phyloP scores from a whole-genome alignment of 2,329 filamentous ascomycete species.

The Dendrostoma leiphaemia region DNA sequence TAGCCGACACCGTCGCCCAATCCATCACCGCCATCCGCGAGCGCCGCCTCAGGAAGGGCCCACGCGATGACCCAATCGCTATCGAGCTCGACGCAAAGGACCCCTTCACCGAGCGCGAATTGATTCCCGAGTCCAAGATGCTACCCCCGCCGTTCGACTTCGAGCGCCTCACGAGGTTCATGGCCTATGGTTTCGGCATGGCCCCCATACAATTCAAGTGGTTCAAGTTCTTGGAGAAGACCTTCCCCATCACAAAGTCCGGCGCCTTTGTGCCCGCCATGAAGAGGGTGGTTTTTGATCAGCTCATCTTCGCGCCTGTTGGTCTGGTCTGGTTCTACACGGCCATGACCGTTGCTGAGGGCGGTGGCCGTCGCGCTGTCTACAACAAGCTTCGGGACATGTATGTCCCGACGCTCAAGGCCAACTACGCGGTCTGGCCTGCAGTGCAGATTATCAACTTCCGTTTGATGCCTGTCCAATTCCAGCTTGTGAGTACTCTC shows the following conservation, averaged over 20 bases:
- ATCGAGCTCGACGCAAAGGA: slow-evolving; percentile 86
- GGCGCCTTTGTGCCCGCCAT: slow-evolving; percentile 73
- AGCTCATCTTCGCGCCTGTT: slow-evolving; percentile 88
- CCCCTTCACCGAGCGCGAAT: slow-evolving; percentile 61
- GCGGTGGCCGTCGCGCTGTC: slow-evolving; percentile 78
- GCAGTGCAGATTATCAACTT: slow-evolving; percentile 97
- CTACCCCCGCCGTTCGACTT: slow-evolving; percentile 90
- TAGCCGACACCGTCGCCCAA: slow-evolving; percentile 95
- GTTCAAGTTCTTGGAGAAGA: slow-evolving; percentile 80
- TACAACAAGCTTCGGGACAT: slow-evolving; percentile 86
- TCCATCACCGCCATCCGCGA: slow-evolving; percentile 80
- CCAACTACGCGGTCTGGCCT: slow-evolving; percentile 94
- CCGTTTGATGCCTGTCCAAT: slow-evolving; percentile 88
- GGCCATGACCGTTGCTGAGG: slow-evolving; percentile 94
- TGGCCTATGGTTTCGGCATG: slow-evolving; percentile 97
- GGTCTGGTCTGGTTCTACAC: slow-evolving; percentile 90
- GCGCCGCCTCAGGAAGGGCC: slow-evolving; percentile 61
- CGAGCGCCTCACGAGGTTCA: slow-evolving; percentile 89
- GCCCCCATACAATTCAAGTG: slow-evolving; percentile 93
- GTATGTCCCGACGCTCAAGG: slow-evolving; percentile 90
- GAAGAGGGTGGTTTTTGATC: slow-evolving; percentile 89
- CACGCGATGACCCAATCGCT: slow-evolving; percentile 69
- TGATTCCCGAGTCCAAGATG: slow-evolving; percentile 61
- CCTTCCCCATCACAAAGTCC: slow-evolving; percentile 82
- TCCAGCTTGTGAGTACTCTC: slow-evolving; percentile 76